Evolutionary conservation across 1,284 basidiomycete species (phyloP), one percentile per base, ranked within the genome.

Genomic region (Leccinum fuscescens): DNA sequence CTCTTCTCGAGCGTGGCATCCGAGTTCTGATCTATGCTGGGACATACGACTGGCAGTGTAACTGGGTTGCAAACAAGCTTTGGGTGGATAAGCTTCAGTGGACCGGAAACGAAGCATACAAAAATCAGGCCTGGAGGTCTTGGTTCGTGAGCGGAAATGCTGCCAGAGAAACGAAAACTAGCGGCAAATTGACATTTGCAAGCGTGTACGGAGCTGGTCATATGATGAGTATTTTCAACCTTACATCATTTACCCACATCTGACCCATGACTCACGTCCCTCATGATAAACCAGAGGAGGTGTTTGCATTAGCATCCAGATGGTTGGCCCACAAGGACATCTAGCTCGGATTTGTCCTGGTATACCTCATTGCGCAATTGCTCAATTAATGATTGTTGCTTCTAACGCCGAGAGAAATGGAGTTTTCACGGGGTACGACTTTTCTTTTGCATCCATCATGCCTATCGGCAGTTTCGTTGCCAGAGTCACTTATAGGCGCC

Each of bases 201-300:
- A 86, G 83, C 1, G 77, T 88, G 14, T 74, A 77, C 56, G 83
- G 78, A 6, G 88, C 88, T 35, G 88, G 88, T 58, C 87, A 89
- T 81, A 88, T 89, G 88, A 83, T 87, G 67, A 84, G 82, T 83
- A 33, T 44, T 65, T 70, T 67, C 61, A n/a, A 27, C 31, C 14
- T 4, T 12, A 2, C 57, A 50, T 54, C 62, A 59, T 56, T 44
- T 54, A 24, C 17, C 57, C 57, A 35, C 44, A 27, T 63, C 57
- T 70, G 50, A 65, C 27, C 59, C 48, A 60, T 58, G 56, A 52
- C 60, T 59, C 67, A 86, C 79, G 86, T 87, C 65, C 86, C 86
- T 29, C 79, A 84, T 77, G 88, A 88, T 71, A 89, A 88, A 67
- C 86, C 86, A 3, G 80, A 74, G 60, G 85, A 88, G 68, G 74